Evolutionary conservation across 2,329 filamentous ascomycete species (phyloP).

Genomic region (Fusarium paranaense): DNA sequence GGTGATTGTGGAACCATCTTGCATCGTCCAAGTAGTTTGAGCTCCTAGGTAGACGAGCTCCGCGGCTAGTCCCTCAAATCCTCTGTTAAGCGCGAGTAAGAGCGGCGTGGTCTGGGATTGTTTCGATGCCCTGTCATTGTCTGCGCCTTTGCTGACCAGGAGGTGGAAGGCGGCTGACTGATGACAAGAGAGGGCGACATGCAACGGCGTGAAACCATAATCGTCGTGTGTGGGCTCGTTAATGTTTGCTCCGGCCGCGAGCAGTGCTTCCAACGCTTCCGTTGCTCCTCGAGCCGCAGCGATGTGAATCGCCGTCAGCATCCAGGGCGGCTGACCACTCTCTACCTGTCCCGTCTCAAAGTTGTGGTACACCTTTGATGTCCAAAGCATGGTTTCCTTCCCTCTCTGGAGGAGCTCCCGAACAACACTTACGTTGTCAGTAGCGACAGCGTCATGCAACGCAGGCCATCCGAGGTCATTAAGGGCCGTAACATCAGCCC

Average conservation of each 20-base stretch:
- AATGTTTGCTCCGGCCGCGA: not conserved
- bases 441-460: not conserved
- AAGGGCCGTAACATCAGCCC: not conserved
- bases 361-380: not conserved
- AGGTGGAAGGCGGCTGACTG: not conserved
- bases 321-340: not conserved
- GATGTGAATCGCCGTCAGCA: not conserved
- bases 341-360: not conserved
- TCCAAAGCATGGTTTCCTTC: not conserved
- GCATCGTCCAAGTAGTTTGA: not conserved
- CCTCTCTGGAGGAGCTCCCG: not conserved
- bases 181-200: not conserved
- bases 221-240: not conserved
- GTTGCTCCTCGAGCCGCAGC: not conserved
- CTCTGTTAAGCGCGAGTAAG: not conserved
- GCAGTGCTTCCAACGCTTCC: not conserved
- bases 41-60: not conserved
- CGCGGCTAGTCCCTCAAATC: not conserved
- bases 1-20: not conserved
- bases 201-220: not conserved
- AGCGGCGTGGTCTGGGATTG: not conserved
- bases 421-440: not conserved
- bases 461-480: not conserved
- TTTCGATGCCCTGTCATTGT: not conserved
- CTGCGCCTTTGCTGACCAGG: not conserved